Base-by-base conservation (phyloP, 2,329 filamentous ascomycete species). In the Orbilia ellipsospora region DNA sequence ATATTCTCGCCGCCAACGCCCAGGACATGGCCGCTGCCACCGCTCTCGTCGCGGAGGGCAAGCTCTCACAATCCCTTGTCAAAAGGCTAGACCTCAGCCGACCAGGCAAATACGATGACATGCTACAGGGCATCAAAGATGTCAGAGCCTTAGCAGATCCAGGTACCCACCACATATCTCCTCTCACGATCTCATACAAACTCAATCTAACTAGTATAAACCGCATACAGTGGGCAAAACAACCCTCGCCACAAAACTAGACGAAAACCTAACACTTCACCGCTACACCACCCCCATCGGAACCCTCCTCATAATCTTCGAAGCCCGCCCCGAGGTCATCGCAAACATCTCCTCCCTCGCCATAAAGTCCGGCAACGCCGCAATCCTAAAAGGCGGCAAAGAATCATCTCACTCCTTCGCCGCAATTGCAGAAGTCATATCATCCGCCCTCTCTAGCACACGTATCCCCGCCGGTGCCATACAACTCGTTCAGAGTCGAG, bases 241-340 rank as follows among this genome's bases (percentile, higher is more conserved):
- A 64, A 94, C 92, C 48, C 85, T 96, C 80, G 89, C 91, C 77
- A 98, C 93, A 52, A 88, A 90, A 69, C 87, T 99, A 10, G 95
- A 98, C 82, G 91, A 97, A 79, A 91, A 90, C 63, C 87, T 99
- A 63, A 87, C 90, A 62, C 87, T 99, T 73, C 93, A 97, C 81
- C 90, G 94, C 77, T 91, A 97, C 55, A 93, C 92, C 48, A 97
- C 93, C 81, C 95, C 95, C 4, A 98, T 99, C 79, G 95, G 95
- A 73, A 94, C 98, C n/a, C 88, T 99, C 50, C 88, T 99, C 78
- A 95, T 99, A 83, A 98, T 99, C 81, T 99, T 99, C 81, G 95
- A 99, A 84, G 95, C 95, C 42, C 91, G 95, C 6, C 95, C 95
- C 5, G 95, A 99, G 84, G 95, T 99, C 78, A 97, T 99, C 81